Conservation (phyloP, 331 rosid species). For the Pyrus hybrid region DNA sequence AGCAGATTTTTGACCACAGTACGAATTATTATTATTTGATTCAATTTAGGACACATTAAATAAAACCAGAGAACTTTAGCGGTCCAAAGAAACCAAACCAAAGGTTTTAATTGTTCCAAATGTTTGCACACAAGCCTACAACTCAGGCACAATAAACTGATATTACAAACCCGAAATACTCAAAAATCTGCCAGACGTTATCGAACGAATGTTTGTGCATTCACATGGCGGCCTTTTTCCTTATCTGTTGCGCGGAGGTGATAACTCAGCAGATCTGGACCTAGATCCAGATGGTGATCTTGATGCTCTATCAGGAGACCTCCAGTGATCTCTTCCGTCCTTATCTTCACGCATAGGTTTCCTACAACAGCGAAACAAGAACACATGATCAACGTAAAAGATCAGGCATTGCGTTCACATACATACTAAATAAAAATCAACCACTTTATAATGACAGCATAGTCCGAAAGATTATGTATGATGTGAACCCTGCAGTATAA, state of each 20-base stretch:
- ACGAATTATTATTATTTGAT: neutral
- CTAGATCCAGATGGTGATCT: constrained; percentile 72
- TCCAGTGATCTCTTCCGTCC: constrained; percentile 61
- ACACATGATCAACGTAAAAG: neutral
- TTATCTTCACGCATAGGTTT: constrained; percentile 51
- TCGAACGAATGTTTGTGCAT: neutral
- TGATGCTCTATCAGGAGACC: constrained; percentile 46
- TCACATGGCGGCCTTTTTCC: neutral
- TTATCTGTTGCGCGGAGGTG: constrained; percentile 69
- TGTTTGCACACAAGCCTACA: constrained; percentile 20
- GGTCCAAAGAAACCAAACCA: constrained; percentile 9
- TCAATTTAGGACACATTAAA: neutral
- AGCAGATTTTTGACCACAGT: neutral
- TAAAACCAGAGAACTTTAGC: neutral
- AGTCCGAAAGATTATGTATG: neutral
- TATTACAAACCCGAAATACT: neutral
- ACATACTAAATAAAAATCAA: neutral
- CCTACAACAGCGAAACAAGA: constrained; percentile 28
- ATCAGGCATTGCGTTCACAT: neutral
- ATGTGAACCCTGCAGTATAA: neutral
- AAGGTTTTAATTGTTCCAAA: neutral
- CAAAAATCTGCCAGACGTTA: neutral
- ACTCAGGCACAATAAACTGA: constrained; percentile 10
- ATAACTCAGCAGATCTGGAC: constrained; percentile 65
- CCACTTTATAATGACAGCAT: neutral